Base-by-base conservation (phyloP, 2,329 filamentous ascomycete genomes). In the Trematosphaeria pertusa region DNA sequence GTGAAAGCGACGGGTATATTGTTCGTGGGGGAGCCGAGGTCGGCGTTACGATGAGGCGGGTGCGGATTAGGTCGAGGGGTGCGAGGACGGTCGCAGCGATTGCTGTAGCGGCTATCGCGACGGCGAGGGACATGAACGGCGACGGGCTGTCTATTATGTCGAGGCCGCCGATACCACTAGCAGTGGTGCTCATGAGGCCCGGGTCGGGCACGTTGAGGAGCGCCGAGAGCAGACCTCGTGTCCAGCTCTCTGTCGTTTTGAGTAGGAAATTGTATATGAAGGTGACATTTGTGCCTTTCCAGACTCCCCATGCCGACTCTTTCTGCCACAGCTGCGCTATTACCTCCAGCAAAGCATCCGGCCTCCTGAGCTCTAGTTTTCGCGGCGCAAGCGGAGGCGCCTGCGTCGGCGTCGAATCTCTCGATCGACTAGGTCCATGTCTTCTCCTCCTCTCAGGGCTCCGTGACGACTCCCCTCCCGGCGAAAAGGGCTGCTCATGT, bases 201-300 rank as follows among this genome's bases (percentile, higher is more conserved):
- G 91, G 78, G 63, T 97, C 93, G 1, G 93, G 92, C 11, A 97
- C 83, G 53, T 95, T 95, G 59, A 97, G 82, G 5, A 97, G 80
- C 1, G 94, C 93, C 34, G 91, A 91, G n/a, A 97, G 80, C 41
- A 97, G 81, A 62, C 91, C 94, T 61, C 91, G 84, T 8, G 92
- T 89, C 86, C 95, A 99, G 59, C 90, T 92, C 70, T 97, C 94
- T 21, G 96, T 77, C 6, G 95, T 87, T 9, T 91, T 91, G 52
- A 92, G 84, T 14, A 97, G 80, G 36, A 97, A 84, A 0, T 87
- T 89, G 74, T 97, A 96, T 38, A 97, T 79, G 65, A 97, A 99
- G 1, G 91, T 95, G 11, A 89, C 85, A 68, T 97, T 97, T 28
- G 91, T 90, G 7, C 87, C 82, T 71, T 97, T 97, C 92, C 93